A percentile compares a stretch with the other conserved stretches of the same genome.
phyloP scores from a whole-genome alignment of 176 grass and related monocot genomes.

The Oryza glumipatula region DNA sequence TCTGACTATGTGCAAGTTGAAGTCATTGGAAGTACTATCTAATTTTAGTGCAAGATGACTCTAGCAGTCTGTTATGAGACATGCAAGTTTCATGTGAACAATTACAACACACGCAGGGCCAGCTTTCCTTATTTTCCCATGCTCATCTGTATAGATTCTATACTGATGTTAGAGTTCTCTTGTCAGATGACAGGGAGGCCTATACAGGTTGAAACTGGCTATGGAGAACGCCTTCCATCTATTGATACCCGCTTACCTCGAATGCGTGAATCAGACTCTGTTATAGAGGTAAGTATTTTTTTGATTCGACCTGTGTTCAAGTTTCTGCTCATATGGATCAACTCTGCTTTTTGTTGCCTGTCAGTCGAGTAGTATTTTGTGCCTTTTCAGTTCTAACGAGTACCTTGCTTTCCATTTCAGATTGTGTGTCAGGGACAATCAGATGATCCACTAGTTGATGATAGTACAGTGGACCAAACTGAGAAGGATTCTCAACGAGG shows the following conservation, averaged over 20 bases:
- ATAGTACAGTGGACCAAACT: slow-evolving; percentile 53
- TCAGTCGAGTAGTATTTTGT: not conserved
- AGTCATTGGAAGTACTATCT: not conserved
- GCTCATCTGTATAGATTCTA: slow-evolving; percentile 16
- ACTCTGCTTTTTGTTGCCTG: slow-evolving; percentile 1
- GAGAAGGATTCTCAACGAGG: slow-evolving; percentile 70
- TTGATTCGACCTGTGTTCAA: slow-evolving; percentile 25
- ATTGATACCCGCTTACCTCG: slow-evolving; percentile 76
- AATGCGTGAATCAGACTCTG: slow-evolving; percentile 87
- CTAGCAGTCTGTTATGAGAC: not conserved
- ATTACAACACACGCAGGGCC: not conserved
- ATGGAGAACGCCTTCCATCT: slow-evolving; percentile 80
- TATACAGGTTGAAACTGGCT: slow-evolving; percentile 89
- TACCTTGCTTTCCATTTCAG: slow-evolving; percentile 55
- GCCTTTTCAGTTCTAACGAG: slow-evolving; percentile 29
- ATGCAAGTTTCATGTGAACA: not conserved
- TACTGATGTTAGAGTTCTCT: slow-evolving; percentile 37
- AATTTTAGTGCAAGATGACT: not conserved
- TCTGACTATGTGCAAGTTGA: not conserved
- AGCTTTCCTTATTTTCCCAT: slow-evolving; percentile 3
- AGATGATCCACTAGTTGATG: slow-evolving; percentile 60
- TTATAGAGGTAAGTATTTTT: slow-evolving; percentile 84
- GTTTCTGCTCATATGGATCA: slow-evolving; percentile 12
- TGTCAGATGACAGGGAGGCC: slow-evolving; percentile 91
- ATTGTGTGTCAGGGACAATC: slow-evolving; percentile 66